phyloP scores from a whole-genome alignment of 2,329 filamentous ascomycete species.

The Trichoderma sp. region DNA sequence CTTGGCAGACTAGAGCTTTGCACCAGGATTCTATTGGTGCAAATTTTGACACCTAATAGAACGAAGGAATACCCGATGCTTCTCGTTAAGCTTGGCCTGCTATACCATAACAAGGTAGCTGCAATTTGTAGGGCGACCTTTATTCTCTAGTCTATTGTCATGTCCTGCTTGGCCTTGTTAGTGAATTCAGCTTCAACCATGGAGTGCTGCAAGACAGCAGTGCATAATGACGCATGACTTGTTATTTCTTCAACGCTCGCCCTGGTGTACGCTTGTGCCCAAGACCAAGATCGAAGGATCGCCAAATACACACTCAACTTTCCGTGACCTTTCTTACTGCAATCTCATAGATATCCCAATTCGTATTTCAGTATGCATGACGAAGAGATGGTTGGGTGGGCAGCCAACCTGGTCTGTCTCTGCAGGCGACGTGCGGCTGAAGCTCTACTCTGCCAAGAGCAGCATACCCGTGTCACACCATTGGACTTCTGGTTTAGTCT shows the following conservation, averaged over 20 bases:
- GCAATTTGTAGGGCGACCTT: background rate
- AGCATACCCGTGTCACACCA: background rate
- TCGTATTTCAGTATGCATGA: background rate
- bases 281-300: background rate
- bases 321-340: background rate
- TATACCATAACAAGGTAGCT: background rate
- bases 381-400: background rate
- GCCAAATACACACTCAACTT: background rate
- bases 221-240: too few species aligned
- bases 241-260: background rate
- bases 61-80: background rate
- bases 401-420: background rate
- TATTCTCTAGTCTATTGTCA: background rate
- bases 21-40: background rate
- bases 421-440: slow-evolving; percentile 5
- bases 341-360: background rate
- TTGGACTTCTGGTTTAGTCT: background rate
- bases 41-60: background rate
- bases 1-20: background rate
- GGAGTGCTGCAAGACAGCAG: background rate
- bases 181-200: background rate
- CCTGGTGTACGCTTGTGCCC: background rate
- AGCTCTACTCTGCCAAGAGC: background rate
- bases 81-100: background rate
- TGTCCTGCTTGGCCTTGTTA: background rate